Evolutionary conservation across 768 basidiomycete genomes (phyloP).

Genomic region (Hydnum rufescens): DNA sequence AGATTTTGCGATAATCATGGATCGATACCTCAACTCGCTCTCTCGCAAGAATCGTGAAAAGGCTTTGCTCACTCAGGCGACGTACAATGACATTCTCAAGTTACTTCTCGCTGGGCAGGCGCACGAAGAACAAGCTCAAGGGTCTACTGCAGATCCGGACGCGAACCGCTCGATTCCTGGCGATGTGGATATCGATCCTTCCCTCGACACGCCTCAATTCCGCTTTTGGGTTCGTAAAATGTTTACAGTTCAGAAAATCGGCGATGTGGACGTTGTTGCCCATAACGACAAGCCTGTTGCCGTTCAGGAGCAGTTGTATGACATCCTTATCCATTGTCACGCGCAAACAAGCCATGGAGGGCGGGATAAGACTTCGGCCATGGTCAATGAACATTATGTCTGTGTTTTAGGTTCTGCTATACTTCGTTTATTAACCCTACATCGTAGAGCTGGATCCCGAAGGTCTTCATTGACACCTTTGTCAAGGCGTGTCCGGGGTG

Average conservation of each 20-base stretch:
- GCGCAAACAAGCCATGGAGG: slow-evolving; percentile 13
- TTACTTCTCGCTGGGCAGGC: not conserved
- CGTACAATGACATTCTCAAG: slow-evolving; percentile 2
- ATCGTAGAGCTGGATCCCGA: slow-evolving; percentile 7
- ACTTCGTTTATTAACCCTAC: not conserved
- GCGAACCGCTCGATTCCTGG: not conserved
- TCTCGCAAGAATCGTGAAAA: not conserved
- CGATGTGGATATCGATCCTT: slow-evolving; percentile 8
- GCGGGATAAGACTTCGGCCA: slow-evolving; percentile 5
- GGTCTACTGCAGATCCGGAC: not conserved
- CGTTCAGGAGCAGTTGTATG: slow-evolving; percentile 58
- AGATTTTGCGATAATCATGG: not conserved
- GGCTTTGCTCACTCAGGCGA: not conserved
- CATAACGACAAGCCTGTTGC: slow-evolving; percentile 60
- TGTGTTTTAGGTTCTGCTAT: not conserved
- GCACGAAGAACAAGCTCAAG: not conserved
- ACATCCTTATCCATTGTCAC: slow-evolving; percentile 57
- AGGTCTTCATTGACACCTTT: slow-evolving; percentile 10
- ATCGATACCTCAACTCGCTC: not conserved
- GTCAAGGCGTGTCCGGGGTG: slow-evolving; percentile 7
- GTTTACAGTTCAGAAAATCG: slow-evolving; percentile 25
- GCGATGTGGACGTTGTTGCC: slow-evolving; percentile 30
- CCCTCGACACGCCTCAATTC: slow-evolving; percentile 42
- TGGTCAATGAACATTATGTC: slow-evolving; percentile 10
- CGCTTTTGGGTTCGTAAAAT: slow-evolving; percentile 72